A percentile compares a stretch with the other conserved stretches of the same genome.
phyloP scores from a whole-genome alignment of 2,329 filamentous ascomycete genomes.

The Scortechinia acanthostroma region DNA sequence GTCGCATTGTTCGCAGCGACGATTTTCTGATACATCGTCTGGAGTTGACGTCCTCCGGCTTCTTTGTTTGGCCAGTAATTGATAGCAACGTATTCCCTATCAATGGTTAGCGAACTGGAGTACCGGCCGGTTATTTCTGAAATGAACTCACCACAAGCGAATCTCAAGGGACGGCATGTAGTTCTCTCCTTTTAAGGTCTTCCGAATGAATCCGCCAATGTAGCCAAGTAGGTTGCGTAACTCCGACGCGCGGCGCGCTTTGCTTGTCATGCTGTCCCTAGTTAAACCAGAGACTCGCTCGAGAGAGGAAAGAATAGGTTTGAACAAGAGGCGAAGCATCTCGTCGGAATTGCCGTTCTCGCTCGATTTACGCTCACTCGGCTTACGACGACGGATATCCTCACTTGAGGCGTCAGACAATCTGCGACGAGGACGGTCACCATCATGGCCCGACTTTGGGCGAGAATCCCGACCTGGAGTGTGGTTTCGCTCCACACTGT shows the following conservation, averaged over 20 bases:
- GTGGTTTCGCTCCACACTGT: slow-evolving; percentile 28
- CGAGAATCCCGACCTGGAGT: slow-evolving; percentile 28
- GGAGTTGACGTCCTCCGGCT: slow-evolving; percentile 17
- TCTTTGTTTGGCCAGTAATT: slow-evolving; percentile 36
- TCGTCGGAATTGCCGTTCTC: slow-evolving; percentile 25
- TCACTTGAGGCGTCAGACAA: slow-evolving; percentile 21
- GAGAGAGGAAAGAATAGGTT: slow-evolving; percentile 31
- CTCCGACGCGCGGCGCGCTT: slow-evolving; percentile 28
- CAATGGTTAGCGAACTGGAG: slow-evolving; percentile 14
- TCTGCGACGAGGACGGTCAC: slow-evolving; percentile 18
- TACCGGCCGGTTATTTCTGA: too few relatives aligned
- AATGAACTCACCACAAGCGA: neutral
- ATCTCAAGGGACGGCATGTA: slow-evolving; percentile 7
- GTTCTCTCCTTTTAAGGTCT: slow-evolving; percentile 23
- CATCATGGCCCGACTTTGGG: slow-evolving; percentile 19
- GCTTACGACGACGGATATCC: slow-evolving; percentile 18
- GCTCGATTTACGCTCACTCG: slow-evolving; percentile 11
- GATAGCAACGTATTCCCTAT: slow-evolving; percentile 29
- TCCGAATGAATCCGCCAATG: slow-evolving; percentile 34
- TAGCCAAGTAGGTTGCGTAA: slow-evolving; percentile 29
- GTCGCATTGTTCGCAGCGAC: too few relatives aligned
- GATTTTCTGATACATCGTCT: slow-evolving; percentile 23
- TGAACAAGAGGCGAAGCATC: slow-evolving; percentile 32
- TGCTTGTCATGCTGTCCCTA: slow-evolving; percentile 31
- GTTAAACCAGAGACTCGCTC: slow-evolving; percentile 14